Evolutionary conservation across 2,329 filamentous ascomycete genomes (phyloP), one percentile per base, ranked within the genome.

Genomic region (Cytospora mali): DNA sequence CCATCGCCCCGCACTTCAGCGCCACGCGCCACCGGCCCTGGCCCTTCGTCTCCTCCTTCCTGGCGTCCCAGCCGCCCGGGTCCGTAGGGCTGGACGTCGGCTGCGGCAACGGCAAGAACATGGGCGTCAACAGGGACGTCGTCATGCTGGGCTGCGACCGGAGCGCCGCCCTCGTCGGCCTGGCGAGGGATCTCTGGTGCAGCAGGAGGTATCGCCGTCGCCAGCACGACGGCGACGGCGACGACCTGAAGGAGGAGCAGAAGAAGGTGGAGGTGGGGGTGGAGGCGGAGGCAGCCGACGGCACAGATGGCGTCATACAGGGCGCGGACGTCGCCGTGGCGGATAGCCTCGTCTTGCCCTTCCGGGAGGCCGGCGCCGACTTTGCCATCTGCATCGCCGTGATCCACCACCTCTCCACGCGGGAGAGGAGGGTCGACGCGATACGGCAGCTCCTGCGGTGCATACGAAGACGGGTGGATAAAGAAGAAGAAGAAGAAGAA

Each of bases 91-190:
- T 97, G 33, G 95, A 99, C 76, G 83, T 98, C 62, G 95, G 95
- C 65, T 98, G 95, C 77, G 95, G 95, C 64, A 99, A 99, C 78
- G 95, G 95, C 69, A 98, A 98, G 81, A 97, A 98, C 75, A 80
- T 98, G 65, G 80, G 84, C 64, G 90, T 96, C 62, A 96, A 96
- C 76, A 83, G 81, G 25, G 77, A 85, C 69, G 78, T 97, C 55
- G 93, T 91, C 77, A 89, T 97, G 59, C 74, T 98, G 64, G 94
- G 88, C 62, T 94, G 90, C 61, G 95, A 98, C 79, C 86, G 92
- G 80, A 96, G 86, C 70, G 81, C 79, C 27, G 78, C 81, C 62
- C 81, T 87, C 35, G 79, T 82, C 55, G 73, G 75, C 39, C 79
- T 87, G 58, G 83, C 85, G 58, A 73, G 77, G 61, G 72, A 64